phyloP scores from a whole-genome alignment of 202 grass and related monocot genomes.

The Elaeis oleifera region DNA sequence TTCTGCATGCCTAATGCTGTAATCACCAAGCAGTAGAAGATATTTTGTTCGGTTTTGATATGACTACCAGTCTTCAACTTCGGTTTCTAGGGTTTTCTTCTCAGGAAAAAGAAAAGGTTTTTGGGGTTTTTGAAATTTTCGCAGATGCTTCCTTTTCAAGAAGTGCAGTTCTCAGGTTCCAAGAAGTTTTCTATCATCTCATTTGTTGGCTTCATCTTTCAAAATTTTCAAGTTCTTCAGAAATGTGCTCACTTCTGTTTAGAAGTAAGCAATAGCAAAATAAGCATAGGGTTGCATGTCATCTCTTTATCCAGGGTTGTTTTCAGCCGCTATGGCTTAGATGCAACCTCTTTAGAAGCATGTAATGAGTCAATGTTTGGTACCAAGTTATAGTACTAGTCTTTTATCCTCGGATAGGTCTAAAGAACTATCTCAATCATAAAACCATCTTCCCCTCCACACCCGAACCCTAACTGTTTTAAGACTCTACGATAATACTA shows the following conservation, averaged over 20 bases:
- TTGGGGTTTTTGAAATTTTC: too few relatives aligned
- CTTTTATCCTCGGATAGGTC: neutral
- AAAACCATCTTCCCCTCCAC: too few relatives aligned
- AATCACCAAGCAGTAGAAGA: too few relatives aligned
- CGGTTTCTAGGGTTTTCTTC: too few relatives aligned
- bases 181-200: slow-evolving; percentile 12
- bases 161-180: slow-evolving; percentile 5
- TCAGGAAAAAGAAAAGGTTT: too few relatives aligned
- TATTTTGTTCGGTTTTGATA: too few relatives aligned
- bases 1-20: too few relatives aligned
- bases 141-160: neutral
- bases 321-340: neutral
- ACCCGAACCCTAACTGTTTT: too few relatives aligned
- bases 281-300: neutral
- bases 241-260: neutral
- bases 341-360: neutral
- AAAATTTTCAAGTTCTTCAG: neutral
- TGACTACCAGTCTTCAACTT: too few relatives aligned
- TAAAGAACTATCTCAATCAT: too few relatives aligned
- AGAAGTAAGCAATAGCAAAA: neutral
- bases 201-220: slow-evolving; percentile 15
- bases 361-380: neutral
- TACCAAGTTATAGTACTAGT: slow-evolving; percentile 9
- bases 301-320: neutral
- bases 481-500: too few relatives aligned